A percentile compares a stretch with the other conserved stretches of the same genome.
Conservation (phyloP, 2,329 filamentous ascomycete species). For the Scedosporium minutisporum region DNA sequence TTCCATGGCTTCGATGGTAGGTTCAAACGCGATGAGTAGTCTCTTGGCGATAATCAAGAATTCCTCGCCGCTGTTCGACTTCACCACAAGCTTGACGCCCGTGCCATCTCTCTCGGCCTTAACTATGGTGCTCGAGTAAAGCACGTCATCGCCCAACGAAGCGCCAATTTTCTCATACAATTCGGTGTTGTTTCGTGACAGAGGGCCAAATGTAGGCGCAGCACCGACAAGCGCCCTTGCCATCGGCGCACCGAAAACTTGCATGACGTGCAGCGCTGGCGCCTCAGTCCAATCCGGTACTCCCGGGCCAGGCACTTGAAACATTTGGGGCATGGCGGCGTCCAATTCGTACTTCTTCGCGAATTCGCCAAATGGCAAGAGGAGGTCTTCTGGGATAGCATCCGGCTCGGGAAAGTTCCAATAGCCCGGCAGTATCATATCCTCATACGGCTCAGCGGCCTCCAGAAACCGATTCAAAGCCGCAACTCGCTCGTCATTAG, state of each 20-base stretch:
- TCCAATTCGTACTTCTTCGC: constrained; percentile 35
- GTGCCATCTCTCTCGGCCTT: constrained; percentile 16
- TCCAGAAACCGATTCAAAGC: constrained; percentile 19
- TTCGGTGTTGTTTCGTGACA: constrained; percentile 26
- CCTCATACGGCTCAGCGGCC: constrained; percentile 19
- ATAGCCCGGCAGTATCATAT: constrained; percentile 23
- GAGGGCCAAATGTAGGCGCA: constrained; percentile 20
- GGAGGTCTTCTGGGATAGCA: constrained; percentile 21
- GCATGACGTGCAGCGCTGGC: constrained; percentile 36
- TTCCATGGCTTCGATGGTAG: constrained; percentile 13
- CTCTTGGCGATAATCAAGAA: constrained; percentile 14
- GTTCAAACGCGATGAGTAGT: constrained; percentile 16
- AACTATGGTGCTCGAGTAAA: constrained; percentile 25
- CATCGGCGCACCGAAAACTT: constrained; percentile 27
- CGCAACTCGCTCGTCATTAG: constrained; percentile 12
- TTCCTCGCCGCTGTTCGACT: constrained; percentile 2
- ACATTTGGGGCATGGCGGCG: constrained; percentile 29
- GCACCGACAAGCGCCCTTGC: constrained; percentile 20
- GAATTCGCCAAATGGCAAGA: constrained; percentile 37
- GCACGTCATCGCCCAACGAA: constrained; percentile 24
- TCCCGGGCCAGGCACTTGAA: constrained; percentile 29
- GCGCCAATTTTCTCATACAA: constrained; percentile 27
- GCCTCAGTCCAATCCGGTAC: constrained; percentile 30
- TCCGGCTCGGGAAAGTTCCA: constrained; percentile 30
- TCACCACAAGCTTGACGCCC: constrained; percentile 11